A percentile compares a stretch with the other conserved stretches of the same genome.
Conservation (phyloP, 2,329 filamentous ascomycete genomes). For the Diaporthe citriasiana region DNA sequence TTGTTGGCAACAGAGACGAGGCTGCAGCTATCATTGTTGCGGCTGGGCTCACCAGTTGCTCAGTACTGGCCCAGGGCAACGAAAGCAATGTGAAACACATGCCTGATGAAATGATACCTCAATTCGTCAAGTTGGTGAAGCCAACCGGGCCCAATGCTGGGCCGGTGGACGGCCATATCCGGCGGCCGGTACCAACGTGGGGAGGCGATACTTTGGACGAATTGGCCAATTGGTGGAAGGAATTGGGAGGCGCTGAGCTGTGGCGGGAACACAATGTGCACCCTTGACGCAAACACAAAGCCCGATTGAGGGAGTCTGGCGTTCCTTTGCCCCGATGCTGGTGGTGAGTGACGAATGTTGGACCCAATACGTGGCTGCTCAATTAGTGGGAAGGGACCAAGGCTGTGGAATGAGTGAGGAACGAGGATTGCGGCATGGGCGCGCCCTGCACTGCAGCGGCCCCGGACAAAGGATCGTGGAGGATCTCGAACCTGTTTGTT, state of each 20-base stretch:
- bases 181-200: conserved; percentile 1
- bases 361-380: conserved; percentile 22
- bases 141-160: conserved; percentile 5
- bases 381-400: not conserved
- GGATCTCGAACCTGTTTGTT: conserved; percentile 21
- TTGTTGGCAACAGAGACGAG: not conserved
- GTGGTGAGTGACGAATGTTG: conserved; percentile 8
- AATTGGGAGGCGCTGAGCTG: conserved; percentile 23
- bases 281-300: conserved; percentile 5
- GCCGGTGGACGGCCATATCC: conserved; percentile 16
- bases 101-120: not conserved
- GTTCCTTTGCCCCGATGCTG: not conserved
- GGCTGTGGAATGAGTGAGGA: conserved; percentile 12
- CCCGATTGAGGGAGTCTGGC: not conserved
- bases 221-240: conserved; percentile 35
- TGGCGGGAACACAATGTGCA: conserved; percentile 24
- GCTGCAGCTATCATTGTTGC: not conserved
- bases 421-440: conserved; percentile 7
- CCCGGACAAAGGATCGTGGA: conserved; percentile 28
- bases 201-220: conserved; percentile 1
- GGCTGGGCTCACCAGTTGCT: not conserved
- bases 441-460: conserved; percentile 19
- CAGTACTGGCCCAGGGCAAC: not conserved
- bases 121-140: not conserved
- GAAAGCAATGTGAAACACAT: conserved; percentile 5